Evolutionary conservation across 139 green algal species (phyloP).

Genomic region (Closterium sp.): DNA sequence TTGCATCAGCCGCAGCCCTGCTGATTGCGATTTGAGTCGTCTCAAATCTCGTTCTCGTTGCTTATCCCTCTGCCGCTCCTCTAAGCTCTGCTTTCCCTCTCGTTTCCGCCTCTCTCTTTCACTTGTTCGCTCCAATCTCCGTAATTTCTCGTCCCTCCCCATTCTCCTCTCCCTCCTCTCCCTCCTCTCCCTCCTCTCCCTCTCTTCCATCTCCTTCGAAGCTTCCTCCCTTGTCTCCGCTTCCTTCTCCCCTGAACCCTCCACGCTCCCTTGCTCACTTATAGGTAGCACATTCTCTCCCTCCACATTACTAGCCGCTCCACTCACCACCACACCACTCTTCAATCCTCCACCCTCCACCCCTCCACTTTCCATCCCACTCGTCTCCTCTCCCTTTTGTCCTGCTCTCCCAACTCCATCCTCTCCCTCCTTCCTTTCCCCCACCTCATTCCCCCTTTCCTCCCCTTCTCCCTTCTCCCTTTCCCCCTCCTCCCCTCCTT

Average conservation of each 20-base stretch:
- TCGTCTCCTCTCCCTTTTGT: neutral
- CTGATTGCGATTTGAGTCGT: neutral
- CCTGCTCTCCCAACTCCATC: neutral
- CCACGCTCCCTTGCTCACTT: neutral
- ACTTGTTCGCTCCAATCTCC: neutral
- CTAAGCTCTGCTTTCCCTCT: neutral
- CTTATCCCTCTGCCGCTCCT: neutral
- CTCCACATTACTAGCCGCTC: no score
- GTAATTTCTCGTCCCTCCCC: neutral
- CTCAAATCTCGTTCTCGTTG: no score
- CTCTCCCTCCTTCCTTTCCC: neutral
- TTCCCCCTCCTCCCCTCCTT: neutral
- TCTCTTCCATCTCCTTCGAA: neutral
- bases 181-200: neutral
- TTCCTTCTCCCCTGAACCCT: neutral
- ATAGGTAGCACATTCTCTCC: neutral
- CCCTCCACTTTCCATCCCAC: neutral
- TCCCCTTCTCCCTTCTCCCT: neutral
- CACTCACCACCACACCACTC: no score
- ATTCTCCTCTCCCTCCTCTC: neutral
- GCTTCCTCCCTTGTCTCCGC: neutral
- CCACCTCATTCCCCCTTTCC: neutral
- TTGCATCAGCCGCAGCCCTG: neutral
- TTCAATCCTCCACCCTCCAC: no score
- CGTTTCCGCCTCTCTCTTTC: neutral